Percentiles rank a stretch among this genome's conserved stretches.
phyloP scores from a whole-genome alignment of 371 early-diverging fungal species.

The Mucor lusitanicus region DNA sequence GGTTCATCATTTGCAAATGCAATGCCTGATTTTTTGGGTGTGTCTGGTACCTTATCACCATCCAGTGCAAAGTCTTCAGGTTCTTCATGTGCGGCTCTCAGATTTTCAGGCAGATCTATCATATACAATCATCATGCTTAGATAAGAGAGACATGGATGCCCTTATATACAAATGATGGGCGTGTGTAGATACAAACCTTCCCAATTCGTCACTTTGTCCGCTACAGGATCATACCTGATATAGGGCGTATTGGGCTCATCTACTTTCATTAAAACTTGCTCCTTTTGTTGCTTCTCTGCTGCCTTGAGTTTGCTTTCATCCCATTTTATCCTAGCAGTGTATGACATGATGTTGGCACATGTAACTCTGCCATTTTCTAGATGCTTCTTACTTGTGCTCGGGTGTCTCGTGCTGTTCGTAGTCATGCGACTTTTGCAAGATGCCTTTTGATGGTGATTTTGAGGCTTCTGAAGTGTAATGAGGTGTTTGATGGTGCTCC shows the following conservation, averaged over 20 bases:
- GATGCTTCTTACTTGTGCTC: conserved; percentile 8
- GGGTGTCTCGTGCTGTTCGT: conserved; percentile 8
- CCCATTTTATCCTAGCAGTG: conserved; percentile 75
- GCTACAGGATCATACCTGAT: conserved; percentile 78
- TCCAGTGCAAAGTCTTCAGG: conserved; percentile 47
- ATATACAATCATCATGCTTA: too few species aligned
- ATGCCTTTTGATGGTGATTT: conserved; percentile 46
- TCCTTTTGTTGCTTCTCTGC: conserved; percentile 81
- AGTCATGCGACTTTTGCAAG: conserved; percentile 36
- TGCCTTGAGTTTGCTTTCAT: conserved; percentile 86
- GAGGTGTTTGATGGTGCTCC: not conserved
- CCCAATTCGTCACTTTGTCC: conserved; percentile 69
- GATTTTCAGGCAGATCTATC: not conserved
- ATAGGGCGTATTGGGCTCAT: conserved; percentile 94
- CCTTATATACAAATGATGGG: not conserved
- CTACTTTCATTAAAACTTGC: conserved; percentile 91
- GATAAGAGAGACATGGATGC: too few species aligned
- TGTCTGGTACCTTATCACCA: conserved; percentile 14
- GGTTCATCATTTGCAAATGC: conserved; percentile 22
- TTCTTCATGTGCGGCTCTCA: conserved; percentile 33
- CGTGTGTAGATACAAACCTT: conserved; percentile 21
- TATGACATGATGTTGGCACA: not conserved
- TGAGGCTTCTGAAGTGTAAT: not conserved
- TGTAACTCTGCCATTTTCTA: not conserved
- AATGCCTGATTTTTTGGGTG: conserved; percentile 13